Evolutionary conservation across 1,284 basidiomycete genomes (phyloP), one percentile per base, ranked within the genome.

Genomic region (Coriolopsis trogii): DNA sequence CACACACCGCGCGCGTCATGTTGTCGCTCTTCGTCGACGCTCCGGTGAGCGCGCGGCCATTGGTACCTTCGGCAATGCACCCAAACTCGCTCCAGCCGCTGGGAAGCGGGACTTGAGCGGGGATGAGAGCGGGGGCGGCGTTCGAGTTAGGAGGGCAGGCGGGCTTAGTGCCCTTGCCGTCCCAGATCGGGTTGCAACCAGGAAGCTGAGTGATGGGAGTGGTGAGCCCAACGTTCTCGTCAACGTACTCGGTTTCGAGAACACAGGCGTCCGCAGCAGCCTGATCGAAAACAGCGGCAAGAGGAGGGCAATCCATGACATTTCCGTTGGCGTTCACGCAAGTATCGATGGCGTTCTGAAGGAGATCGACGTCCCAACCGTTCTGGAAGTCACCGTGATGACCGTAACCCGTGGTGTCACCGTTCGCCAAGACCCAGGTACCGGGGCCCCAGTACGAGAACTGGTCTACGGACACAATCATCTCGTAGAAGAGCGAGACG

Each of bases 321-420:
- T 63, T 53, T 2, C 56, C 58, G 46, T 49, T 53, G 6, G 56
- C 50, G 30, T 60, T 50, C 20, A 56, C 57, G 59, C 68, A 70
- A 36, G 59, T 47, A 42, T 67, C 62, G 50, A 68, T 64, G 12
- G 63, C 63, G 31, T 49, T 41, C 49, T 66, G 62, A 36, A 70
- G 62, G 39, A 67, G 61, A 34, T 56, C 58, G 37, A 43, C 26
- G 44, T 67, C 62, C 68, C 68, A 70, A 13, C 67, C 68, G 53
- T 65, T 70, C 46, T 59, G 48, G 56, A 70, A 71, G 59, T 71
- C 69, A 20, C 62, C 67, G 58, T 71, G 69, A 49, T 64, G 63
- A 2, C 64, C 64, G 49, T 60, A 63, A 13, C 67, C 67, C 20
- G 61, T 63, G 25, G 61, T 59, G 60, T 67, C 67, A 23, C 70